Evolutionary conservation across 1,284 basidiomycete species (phyloP).

Genomic region (Leccinum huronense): DNA sequence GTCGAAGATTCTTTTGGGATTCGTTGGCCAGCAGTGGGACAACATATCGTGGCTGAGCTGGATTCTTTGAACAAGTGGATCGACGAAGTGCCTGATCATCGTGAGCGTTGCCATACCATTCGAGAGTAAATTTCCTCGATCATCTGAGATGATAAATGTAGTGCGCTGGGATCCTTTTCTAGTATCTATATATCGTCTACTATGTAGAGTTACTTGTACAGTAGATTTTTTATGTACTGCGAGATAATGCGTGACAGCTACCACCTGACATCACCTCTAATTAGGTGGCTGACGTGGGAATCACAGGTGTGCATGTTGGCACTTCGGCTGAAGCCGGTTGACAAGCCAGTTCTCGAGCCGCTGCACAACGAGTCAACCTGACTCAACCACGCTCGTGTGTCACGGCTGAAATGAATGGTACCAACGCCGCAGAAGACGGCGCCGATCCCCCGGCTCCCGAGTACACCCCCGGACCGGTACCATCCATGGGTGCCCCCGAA

Average conservation of each 20-base stretch:
- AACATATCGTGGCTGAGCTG: conserved; percentile 69
- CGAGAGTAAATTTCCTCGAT: neutral
- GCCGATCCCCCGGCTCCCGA: neutral
- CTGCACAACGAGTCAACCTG: neutral
- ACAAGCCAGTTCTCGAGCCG: neutral
- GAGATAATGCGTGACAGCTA: too few relatives aligned
- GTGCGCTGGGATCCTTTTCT: conserved; percentile 80
- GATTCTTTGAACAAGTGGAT: conserved; percentile 82
- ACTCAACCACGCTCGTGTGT: neutral
- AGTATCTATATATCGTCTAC: too few relatives aligned
- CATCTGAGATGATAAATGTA: conserved; percentile 27
- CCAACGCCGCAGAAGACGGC: neutral
- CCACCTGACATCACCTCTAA: too few relatives aligned
- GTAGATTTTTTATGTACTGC: too few relatives aligned
- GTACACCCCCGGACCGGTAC: neutral
- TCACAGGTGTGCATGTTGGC: too few relatives aligned
- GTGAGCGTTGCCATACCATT: conserved; percentile 37
- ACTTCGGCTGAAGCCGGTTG: neutral
- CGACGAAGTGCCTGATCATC: conserved; percentile 65
- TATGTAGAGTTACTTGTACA: too few relatives aligned
- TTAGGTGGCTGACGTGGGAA: too few relatives aligned
- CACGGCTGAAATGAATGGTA: neutral
- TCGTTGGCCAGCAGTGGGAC: conserved; percentile 62
- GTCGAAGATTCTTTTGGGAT: conserved; percentile 55
- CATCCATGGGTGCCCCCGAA: neutral